Conservation (phyloP, 2,329 filamentous ascomycete genomes). For the Blastomyces emzantsi region DNA sequence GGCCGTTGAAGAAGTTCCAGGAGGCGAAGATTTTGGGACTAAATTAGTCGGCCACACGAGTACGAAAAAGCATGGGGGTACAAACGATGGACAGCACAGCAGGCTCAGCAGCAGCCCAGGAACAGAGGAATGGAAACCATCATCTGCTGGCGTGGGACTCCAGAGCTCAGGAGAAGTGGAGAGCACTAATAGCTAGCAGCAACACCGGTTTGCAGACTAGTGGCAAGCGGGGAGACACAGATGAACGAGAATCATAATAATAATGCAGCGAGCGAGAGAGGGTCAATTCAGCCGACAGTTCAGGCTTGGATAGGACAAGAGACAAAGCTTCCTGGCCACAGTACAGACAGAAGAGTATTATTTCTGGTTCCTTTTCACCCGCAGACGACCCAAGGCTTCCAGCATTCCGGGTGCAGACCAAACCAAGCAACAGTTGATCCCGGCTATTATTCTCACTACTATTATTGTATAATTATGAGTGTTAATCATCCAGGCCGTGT, state of each 20-base stretch:
- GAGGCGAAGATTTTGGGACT: not conserved
- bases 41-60: not conserved
- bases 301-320: not conserved
- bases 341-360: not conserved
- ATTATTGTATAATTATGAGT: not conserved
- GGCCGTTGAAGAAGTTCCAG: not conserved
- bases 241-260: not conserved
- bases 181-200: not conserved
- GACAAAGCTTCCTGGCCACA: not conserved
- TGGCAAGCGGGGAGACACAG: not conserved
- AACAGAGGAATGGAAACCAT: not conserved
- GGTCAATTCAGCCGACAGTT: not conserved
- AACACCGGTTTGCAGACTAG: not conserved
- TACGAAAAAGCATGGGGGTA: not conserved
- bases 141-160: not conserved
- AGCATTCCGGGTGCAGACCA: not conserved
- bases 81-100: not conserved
- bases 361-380: not conserved
- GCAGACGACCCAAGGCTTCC: not conserved
- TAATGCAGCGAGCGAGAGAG: not conserved
- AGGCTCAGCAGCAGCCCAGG: not conserved
- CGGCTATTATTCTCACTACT: not conserved
- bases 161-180: slow-evolving; percentile 3
- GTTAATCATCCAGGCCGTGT: not conserved
- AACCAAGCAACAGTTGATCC: not conserved